Percentiles rank a stretch among this genome's conserved stretches.
phyloP scores from a whole-genome alignment of 495 filamentous ascomycete species.

The Astrothelium subdiscretum region DNA sequence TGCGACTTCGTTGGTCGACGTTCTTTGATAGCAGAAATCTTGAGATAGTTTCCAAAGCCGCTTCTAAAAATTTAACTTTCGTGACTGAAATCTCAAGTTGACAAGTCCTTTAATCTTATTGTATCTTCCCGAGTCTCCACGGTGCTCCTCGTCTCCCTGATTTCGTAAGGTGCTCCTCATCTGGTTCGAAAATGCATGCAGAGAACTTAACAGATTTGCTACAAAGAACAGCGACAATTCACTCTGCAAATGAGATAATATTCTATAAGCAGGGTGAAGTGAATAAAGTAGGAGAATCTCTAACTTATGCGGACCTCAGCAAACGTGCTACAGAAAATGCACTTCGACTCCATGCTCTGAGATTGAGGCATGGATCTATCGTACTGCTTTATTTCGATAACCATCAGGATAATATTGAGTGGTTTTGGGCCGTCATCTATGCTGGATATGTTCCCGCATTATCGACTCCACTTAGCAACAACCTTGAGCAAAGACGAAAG shows the following conservation, averaged over 20 bases:
- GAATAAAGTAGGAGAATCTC: not conserved
- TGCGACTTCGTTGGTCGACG: too few species aligned
- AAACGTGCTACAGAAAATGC: not conserved
- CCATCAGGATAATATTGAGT: constrained; percentile 30
- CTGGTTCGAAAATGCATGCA: too few species aligned
- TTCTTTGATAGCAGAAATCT: too few species aligned
- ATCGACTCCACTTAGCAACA: constrained; percentile 29
- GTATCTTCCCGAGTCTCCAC: too few species aligned
- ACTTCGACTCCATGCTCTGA: not conserved
- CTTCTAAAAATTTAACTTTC: too few species aligned
- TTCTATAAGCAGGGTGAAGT: not conserved
- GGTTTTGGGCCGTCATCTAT: constrained; percentile 36
- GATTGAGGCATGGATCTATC: not conserved
- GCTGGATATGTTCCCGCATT: constrained; percentile 33
- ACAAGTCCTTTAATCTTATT: too few species aligned
- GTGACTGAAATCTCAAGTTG: too few species aligned
- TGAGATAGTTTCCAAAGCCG: too few species aligned
- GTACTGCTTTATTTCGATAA: constrained; percentile 33
- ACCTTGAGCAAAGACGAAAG: constrained; percentile 22
- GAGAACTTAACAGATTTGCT: not conserved
- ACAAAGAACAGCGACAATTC: not conserved
- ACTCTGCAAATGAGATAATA: not conserved
- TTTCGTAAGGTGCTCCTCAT: too few species aligned
- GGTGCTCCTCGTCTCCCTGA: too few species aligned
- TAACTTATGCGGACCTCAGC: not conserved